These are phyloP conservation scores for Paraphaeosphaeria sporulosa DNA, from an alignment of 2,329 filamentous ascomycete genomes.

Conservation along the genomic window DNA sequence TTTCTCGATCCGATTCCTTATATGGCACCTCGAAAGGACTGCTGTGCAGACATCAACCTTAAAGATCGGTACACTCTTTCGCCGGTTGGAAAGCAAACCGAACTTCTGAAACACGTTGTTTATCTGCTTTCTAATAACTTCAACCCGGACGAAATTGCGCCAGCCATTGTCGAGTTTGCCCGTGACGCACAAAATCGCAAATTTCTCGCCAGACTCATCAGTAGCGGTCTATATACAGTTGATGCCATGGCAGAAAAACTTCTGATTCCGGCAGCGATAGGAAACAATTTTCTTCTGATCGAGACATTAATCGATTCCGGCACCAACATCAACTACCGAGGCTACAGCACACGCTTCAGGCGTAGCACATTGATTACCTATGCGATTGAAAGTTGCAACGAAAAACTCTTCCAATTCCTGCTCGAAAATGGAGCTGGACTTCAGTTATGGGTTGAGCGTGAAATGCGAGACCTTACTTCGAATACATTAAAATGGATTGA, in stretches of 20 bases:
- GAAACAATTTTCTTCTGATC: neutral
- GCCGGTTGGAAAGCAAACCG: neutral
- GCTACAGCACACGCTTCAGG: neutral
- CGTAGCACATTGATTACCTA: too few species aligned
- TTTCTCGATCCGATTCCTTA: constrained; percentile 4
- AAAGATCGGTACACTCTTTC: too few species aligned
- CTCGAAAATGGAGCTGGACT: neutral
- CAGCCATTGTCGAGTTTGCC: constrained; percentile 2
- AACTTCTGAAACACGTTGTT: constrained; percentile 8
- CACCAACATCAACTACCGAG: neutral
- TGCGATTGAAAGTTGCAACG: neutral
- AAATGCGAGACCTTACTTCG: too few species aligned
- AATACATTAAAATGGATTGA: too few species aligned
- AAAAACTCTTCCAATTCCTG: neutral
- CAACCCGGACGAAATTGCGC: neutral
- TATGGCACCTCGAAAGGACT: neutral
- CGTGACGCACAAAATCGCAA: constrained; percentile 3
- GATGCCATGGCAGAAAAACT: neutral
- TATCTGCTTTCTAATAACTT: constrained; percentile 3
- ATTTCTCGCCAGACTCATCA: neutral
- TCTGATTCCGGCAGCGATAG: neutral
- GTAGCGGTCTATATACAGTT: neutral
- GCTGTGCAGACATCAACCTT: neutral
- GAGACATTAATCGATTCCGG: neutral
- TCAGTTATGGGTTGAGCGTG: neutral